Percentiles rank a stretch among this genome's conserved stretches.
These are phyloP conservation scores for Dactylellina haptotyla DNA, from an alignment of 2,329 filamentous ascomycete species.

Conservation along the genomic window DNA sequence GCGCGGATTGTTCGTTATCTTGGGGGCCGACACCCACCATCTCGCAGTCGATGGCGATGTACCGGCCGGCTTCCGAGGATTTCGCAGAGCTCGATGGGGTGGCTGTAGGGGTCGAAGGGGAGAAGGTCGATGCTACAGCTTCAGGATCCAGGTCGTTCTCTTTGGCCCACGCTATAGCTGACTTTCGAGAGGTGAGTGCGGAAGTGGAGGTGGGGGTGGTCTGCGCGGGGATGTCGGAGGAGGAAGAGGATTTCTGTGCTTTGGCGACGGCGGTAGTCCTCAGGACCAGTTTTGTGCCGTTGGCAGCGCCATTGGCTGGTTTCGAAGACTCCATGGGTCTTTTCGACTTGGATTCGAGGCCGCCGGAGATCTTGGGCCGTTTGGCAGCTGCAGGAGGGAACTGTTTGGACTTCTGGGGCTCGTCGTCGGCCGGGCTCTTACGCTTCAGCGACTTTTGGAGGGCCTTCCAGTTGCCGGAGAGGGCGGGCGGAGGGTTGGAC, in stretches of 20 bases:
- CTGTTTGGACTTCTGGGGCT: conserved; percentile 17
- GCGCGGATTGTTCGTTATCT: conserved; percentile 74
- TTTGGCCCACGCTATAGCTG: conserved; percentile 39
- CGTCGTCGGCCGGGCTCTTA: conserved; percentile 41
- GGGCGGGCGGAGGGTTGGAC: conserved; percentile 41
- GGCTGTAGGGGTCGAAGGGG: not conserved
- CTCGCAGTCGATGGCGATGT: conserved; percentile 93
- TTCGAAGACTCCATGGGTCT: conserved; percentile 15
- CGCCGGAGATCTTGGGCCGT: conserved; percentile 26
- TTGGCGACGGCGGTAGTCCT: conserved; percentile 38
- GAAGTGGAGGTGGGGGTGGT: not conserved
- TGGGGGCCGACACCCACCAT: conserved; percentile 90
- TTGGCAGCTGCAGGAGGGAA: conserved; percentile 13
- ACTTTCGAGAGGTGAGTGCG: conserved; percentile 9
- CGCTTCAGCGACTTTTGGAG: conserved; percentile 56
- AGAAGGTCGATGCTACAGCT: conserved; percentile 57
- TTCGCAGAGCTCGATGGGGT: conserved; percentile 55
- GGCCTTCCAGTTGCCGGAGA: conserved; percentile 58
- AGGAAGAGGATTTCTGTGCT: conserved; percentile 26
- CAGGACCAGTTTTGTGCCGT: conserved; percentile 32
- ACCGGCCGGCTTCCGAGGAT: conserved; percentile 81
- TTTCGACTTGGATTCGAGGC: not conserved
- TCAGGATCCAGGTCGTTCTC: conserved; percentile 36
- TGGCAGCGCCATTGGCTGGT: conserved; percentile 2
- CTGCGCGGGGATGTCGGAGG: not conserved